Percentiles rank a stretch among this genome's conserved stretches.
These are phyloP conservation scores for Salvia miltiorrhiza DNA, from an alignment of 257 asterid genomes.

Conservation along the genomic window DNA sequence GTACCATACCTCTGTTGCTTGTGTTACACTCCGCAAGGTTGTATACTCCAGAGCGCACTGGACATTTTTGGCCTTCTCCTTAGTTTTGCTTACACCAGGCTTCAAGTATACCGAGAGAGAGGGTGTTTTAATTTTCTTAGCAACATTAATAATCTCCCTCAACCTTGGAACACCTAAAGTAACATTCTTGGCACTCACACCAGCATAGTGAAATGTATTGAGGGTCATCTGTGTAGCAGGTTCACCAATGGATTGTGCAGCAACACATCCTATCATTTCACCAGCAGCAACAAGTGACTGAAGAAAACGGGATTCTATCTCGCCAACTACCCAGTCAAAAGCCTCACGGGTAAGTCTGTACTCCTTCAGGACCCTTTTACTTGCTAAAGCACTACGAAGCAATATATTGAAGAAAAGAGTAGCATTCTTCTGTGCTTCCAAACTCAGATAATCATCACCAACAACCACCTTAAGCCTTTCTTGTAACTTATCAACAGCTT, in stretches of 20 bases:
- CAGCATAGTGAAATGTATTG: conserved; percentile 97
- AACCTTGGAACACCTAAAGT: conserved; percentile 98
- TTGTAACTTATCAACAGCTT: conserved; percentile 94
- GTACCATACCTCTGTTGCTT: conserved; percentile 99
- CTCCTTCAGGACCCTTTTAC: conserved; percentile 93
- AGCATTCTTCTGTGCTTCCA: conserved; percentile 98
- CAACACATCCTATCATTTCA: conserved; percentile 99
- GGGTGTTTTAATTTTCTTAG: conserved; percentile 95
- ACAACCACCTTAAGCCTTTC: conserved; percentile 98
- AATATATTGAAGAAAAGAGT: conserved; percentile 94
- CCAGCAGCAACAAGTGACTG: conserved; percentile 99
- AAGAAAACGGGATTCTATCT: conserved; percentile 93
- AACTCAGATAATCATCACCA: conserved; percentile 96
- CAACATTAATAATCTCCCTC: conserved; percentile 98
- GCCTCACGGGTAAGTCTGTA: conserved; percentile 93
- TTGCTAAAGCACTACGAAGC: conserved; percentile 94
- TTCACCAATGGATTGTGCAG: conserved; percentile 98
- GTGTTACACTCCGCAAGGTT: conserved; percentile 90
- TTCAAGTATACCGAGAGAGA: conserved; percentile 91
- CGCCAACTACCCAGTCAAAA: conserved; percentile 98
- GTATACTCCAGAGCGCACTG: conserved; percentile 98
- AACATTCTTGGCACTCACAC: conserved; percentile 99
- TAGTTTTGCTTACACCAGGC: conserved; percentile 69
- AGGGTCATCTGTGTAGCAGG: conserved; percentile 99
- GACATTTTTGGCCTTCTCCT: conserved; percentile 93